Base-by-base conservation (phyloP, 352 stramenopile genomes). In the Pythium biforme region DNA sequence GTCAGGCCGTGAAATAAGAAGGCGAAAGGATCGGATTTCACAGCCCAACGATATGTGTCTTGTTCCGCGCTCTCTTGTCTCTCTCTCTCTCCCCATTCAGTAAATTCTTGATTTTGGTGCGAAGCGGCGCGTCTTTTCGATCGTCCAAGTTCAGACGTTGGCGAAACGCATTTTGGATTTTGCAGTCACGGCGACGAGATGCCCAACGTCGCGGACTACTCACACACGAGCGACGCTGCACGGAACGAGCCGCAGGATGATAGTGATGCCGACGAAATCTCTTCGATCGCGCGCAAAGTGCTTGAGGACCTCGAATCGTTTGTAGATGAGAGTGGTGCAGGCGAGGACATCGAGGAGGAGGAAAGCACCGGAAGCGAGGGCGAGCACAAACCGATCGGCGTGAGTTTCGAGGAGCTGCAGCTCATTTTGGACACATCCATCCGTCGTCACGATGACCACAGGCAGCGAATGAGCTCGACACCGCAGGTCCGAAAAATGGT, bases 401-500 rank as follows among this genome's bases (percentile, higher is more conserved):
- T 68, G 15, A 63, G 25, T 20, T 59, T 88, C 4, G 70, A 86
- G 29, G 80, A 89, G 64, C 68, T 87, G 40, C 69, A 64, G 2
- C 52, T 89, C 25, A 79, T 77, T 23, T 49, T 89, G 31, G 80
- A 88, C 27, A 77, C 76, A 34, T 77, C 80, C 12, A 89, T 89
- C 31, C 67, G 79, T 12, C 78, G 78, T 8, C 73, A 86, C 64
- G 66, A 59, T 15, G 25, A 34, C 15, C 1, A 12, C 7, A 17
- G 7, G 14, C 6, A 40, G 7, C 34, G 34, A 17, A 19, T 11
- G 12, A 17, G 15, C 8, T 40, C 34, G 34, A 40, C 14, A 17
- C 23, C 43, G 6, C 43, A 23, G 43, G 14, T 49, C 6, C 43
- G 43, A 49, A 49, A 26, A 4, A 2, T 0, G 56, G 67, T 19